Base-by-base conservation (phyloP, 306 rosid genomes). In the Alnus glutinosa region DNA sequence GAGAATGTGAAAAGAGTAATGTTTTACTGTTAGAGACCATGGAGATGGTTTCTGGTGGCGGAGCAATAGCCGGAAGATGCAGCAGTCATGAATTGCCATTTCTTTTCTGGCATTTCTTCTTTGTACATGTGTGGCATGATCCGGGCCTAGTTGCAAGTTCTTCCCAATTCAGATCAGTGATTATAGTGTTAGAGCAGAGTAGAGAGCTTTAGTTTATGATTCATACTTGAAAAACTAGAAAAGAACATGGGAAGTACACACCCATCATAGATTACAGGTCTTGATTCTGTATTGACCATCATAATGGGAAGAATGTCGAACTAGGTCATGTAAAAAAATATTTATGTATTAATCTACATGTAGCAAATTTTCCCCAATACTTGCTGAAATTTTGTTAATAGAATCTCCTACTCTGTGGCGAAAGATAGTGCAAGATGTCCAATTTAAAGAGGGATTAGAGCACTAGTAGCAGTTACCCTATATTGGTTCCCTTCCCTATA, bases 1-100 rank as follows among this genome's bases (percentile, higher is more conserved):
- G 98, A 94, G 76, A 94, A 94, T 76, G 98, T 94, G 61, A 94
- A 94, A 90, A 92, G 97, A 86, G 98, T 94, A 32, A 94, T 94
- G 98, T 94, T 94, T 70, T 94, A 94, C 66, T 94, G 98, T 82
- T 94, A 89, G 82, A 59, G 79, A 32, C 52, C 47, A 44, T 28
- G 68, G 58, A 48, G 58, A 70, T 50, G 83, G 70, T 52, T 48
- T 72, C 74, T 62, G 76, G 78, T 61, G 32, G 80, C 69, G 1
- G 39, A 55, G 63, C 67, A 54, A 71, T 37, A 50, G 51, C 77
- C 74, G 68, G 85, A 71, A 77, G 75, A 81, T 68, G 68, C 67
- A 78, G 76, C 87, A 75, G 70, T 78, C 80, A 70, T 55, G 81
- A 75, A 70, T 58, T 49, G 75, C 71, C 58, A 34, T 32, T 80